Conservation (phyloP, 495 filamentous ascomycete genomes). For the Penicillium roqueforti region DNA sequence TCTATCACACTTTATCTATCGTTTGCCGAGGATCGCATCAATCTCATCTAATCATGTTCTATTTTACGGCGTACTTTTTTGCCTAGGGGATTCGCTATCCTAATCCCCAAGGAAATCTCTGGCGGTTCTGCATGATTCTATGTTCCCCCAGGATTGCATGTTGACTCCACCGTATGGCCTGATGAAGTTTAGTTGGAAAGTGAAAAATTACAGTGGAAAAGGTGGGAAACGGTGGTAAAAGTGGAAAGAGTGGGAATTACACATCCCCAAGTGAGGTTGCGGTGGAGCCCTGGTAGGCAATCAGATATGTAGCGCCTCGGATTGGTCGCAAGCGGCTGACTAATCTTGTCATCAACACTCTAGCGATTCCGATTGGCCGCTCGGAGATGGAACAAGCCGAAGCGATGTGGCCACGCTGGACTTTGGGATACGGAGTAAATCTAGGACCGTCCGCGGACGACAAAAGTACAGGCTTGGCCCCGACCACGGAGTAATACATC, state of each 20-base stretch:
- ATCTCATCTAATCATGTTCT: slow-evolving; percentile 24
- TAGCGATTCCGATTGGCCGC: slow-evolving; percentile 21
- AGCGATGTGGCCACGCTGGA: slow-evolving; percentile 15
- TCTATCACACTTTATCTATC: slow-evolving; percentile 28
- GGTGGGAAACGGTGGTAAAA: slow-evolving; percentile 15
- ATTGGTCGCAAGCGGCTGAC: slow-evolving; percentile 22
- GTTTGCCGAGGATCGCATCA: slow-evolving; percentile 10
- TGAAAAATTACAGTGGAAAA: slow-evolving; percentile 17
- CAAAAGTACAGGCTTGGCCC: no score
- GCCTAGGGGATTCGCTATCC: no score
- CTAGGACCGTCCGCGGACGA: not conserved
- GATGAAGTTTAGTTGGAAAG: slow-evolving; percentile 26
- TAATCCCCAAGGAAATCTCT: slow-evolving; percentile 5
- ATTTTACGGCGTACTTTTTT: slow-evolving; percentile 7
- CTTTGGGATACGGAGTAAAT: not conserved
- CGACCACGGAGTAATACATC: no score
- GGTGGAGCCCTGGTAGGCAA: slow-evolving; percentile 28
- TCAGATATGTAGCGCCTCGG: slow-evolving; percentile 20
- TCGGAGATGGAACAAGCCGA: slow-evolving; percentile 10
- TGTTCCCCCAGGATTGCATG: slow-evolving; percentile 34
- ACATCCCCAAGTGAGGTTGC: slow-evolving; percentile 24
- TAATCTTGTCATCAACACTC: slow-evolving; percentile 29
- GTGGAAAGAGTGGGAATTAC: slow-evolving; percentile 19
- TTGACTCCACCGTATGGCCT: slow-evolving; percentile 31
- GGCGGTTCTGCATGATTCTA: not conserved